Percentiles rank a stretch among this genome's conserved stretches.
Conservation (phyloP, 2,329 filamentous ascomycete genomes). For the Plectosphaerella cucumerina region DNA sequence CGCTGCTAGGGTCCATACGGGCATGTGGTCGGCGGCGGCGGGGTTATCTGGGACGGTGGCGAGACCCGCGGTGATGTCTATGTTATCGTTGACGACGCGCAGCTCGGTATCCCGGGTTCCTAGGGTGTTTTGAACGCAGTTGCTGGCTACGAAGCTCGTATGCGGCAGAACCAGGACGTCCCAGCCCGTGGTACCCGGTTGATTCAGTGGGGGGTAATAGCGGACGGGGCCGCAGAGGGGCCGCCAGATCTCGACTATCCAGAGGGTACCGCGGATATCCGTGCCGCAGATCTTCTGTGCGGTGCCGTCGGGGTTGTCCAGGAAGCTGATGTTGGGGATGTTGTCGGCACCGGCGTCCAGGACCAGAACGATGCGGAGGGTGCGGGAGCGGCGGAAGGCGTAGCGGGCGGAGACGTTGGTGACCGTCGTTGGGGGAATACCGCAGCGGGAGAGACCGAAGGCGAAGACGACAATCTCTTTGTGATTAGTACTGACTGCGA, state of each 20-base stretch:
- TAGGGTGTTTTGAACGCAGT: slow-evolving; percentile 5
- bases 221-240: slow-evolving; percentile 10
- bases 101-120: slow-evolving; percentile 4
- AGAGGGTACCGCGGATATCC: slow-evolving; percentile 44
- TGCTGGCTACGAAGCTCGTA: slow-evolving; percentile 35
- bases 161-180: slow-evolving; percentile 42
- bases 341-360: slow-evolving; percentile 37
- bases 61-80: slow-evolving; percentile 9
- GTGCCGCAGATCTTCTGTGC: slow-evolving; percentile 47
- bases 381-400: slow-evolving; percentile 36
- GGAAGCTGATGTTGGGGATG: slow-evolving; percentile 50
- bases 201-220: not conserved
- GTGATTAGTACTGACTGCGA: slow-evolving; percentile 81
- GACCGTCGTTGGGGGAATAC: not conserved
- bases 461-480: slow-evolving; percentile 50
- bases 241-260: slow-evolving; percentile 51
- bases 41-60: slow-evolving; percentile 9
- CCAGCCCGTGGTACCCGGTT: slow-evolving; percentile 34
- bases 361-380: slow-evolving; percentile 46
- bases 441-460: slow-evolving; percentile 28
- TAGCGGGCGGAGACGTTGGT: slow-evolving; percentile 24
- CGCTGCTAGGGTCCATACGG: not conserved
- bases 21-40: not conserved
- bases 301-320: slow-evolving; percentile 38
- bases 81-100: slow-evolving; percentile 6